phyloP scores from a whole-genome alignment of 306 rosid species.

The Geum urbanum region DNA sequence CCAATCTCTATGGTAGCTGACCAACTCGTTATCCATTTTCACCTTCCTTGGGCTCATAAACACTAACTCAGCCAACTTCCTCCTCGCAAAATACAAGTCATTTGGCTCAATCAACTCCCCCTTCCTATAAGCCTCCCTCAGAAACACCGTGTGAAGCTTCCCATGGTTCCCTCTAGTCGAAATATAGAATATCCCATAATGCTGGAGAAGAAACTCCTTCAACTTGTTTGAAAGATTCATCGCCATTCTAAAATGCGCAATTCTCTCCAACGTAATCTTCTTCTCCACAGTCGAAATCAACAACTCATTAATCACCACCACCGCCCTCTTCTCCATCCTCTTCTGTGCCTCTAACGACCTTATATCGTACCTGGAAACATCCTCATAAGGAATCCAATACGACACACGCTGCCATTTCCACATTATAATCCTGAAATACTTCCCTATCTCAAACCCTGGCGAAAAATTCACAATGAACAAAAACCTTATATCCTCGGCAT shows the following conservation, averaged over 20 bases:
- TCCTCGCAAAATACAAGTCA: conserved; percentile 68
- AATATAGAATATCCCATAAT: conserved; percentile 80
- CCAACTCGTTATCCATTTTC: no score
- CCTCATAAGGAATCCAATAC: conserved; percentile 86
- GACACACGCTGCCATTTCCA: conserved; percentile 91
- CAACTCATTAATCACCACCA: conserved; percentile 76
- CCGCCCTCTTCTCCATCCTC: conserved; percentile 78
- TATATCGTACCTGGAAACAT: conserved; percentile 66
- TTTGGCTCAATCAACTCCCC: conserved; percentile 76
- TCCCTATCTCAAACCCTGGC: conserved; percentile 79
- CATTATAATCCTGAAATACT: conserved; percentile 66
- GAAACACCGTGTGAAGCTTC: conserved; percentile 84
- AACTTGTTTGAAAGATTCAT: conserved; percentile 72
- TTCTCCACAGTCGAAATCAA: conserved; percentile 75
- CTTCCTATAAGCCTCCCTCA: conserved; percentile 72
- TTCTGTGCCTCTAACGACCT: conserved; percentile 89
- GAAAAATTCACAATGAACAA: conserved; percentile 68
- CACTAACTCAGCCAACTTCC: conserved; percentile 57
- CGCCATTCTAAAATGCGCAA: conserved; percentile 69
- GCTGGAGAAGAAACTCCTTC: conserved; percentile 86
- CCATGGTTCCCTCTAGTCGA: conserved; percentile 86
- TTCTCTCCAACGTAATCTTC: conserved; percentile 77
- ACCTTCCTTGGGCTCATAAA: no score
- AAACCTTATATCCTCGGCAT: conserved; percentile 52
- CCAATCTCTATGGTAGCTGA: no score